Evolutionary conservation across 164 flowering plant genomes (phyloP).

Genomic region (Taxillus chinensis): DNA sequence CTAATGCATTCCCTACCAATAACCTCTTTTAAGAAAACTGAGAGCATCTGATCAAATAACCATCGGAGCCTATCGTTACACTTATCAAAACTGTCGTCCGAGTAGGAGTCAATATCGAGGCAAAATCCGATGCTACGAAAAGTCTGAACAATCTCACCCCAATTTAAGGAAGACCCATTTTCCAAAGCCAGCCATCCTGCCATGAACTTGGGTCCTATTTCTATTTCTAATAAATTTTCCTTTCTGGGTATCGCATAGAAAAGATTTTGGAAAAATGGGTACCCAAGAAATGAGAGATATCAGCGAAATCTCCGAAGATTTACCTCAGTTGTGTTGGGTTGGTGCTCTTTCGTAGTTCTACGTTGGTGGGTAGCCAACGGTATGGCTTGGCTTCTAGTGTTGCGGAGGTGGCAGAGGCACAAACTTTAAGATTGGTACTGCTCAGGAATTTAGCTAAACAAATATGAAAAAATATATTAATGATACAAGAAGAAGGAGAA

Average conservation of each 20-base stretch:
- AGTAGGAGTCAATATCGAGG: conserved; percentile 4
- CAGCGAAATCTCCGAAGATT: not conserved
- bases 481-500: too few relatives aligned
- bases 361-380: too few relatives aligned
- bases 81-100: conserved; percentile 13
- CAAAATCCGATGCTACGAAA: conserved; percentile 3
- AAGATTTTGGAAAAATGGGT: too few relatives aligned
- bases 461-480: too few relatives aligned
- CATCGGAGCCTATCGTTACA: conserved; percentile 14
- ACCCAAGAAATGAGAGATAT: too few relatives aligned
- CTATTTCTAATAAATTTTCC: not conserved
- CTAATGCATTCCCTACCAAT: conserved; percentile 15
- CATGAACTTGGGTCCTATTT: conserved; percentile 22
- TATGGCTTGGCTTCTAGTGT: too few relatives aligned
- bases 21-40: conserved; percentile 22
- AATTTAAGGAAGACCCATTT: conserved; percentile 19
- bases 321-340: not conserved
- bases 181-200: conserved; percentile 36
- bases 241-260: not conserved
- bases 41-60: conserved; percentile 33
- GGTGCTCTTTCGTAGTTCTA: not conserved
- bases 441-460: too few relatives aligned
- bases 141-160: conserved; percentile 4
- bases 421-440: too few relatives aligned
- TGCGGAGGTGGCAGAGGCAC: too few relatives aligned